A percentile compares a stretch with the other conserved stretches of the same genome.
Conservation (phyloP, 257 asterid genomes). For the Cordia subcordata region DNA sequence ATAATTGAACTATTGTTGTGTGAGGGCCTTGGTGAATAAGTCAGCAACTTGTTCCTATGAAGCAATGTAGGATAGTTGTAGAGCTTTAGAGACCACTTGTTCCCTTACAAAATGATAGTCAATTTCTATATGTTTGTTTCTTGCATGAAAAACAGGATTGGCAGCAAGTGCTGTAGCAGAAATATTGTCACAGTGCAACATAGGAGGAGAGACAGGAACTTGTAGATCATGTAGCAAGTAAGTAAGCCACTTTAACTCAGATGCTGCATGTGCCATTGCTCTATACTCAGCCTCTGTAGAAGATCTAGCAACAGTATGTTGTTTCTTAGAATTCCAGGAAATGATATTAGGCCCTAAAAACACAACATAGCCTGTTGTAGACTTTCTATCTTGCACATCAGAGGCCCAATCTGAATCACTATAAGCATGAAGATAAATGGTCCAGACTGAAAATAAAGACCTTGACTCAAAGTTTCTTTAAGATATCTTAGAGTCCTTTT, state of each 20-base stretch:
- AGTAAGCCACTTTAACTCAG: not conserved
- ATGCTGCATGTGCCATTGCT: not conserved
- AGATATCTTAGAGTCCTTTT: not conserved
- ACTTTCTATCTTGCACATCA: not conserved
- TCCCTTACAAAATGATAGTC: not conserved
- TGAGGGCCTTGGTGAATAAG: too few relatives aligned
- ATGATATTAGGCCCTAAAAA: too few relatives aligned
- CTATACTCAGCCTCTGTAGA: too few relatives aligned
- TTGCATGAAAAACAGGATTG: not conserved
- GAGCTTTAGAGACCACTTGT: not conserved
- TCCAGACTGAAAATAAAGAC: too few relatives aligned
- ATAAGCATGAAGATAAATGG: not conserved
- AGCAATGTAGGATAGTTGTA: too few relatives aligned
- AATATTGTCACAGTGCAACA: not conserved
- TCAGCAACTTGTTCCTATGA: too few relatives aligned
- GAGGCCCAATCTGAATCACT: not conserved
- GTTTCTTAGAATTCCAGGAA: too few relatives aligned
- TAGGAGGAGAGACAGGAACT: not conserved
- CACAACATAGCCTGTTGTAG: too few relatives aligned
- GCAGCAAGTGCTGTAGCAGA: not conserved
- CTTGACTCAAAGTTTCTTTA: too few relatives aligned
- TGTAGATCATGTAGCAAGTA: too few relatives aligned
- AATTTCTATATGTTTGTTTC: not conserved
- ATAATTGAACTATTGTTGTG: too few relatives aligned
- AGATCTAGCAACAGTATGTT: too few relatives aligned